A percentile compares a stretch with the other conserved stretches of the same genome.
phyloP scores from a whole-genome alignment of 257 asterid species.

The Echites panduratus region DNA sequence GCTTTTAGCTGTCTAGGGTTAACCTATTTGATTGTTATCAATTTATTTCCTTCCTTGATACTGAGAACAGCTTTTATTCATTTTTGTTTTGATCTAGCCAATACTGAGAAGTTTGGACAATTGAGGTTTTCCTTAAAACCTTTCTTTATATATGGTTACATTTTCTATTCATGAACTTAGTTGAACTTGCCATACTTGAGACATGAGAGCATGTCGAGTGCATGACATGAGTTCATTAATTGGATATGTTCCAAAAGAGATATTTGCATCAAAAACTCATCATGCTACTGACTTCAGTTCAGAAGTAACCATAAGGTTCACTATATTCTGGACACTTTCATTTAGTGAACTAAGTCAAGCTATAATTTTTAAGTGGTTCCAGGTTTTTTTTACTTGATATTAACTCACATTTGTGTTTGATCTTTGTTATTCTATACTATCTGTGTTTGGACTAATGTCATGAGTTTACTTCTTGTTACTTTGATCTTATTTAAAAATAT shows the following conservation, averaged over 20 bases:
- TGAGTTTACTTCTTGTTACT: neutral
- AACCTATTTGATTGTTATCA: slow-evolving; percentile 6
- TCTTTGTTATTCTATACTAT: neutral
- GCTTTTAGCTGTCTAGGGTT: neutral
- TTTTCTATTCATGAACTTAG: neutral
- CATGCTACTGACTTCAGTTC: neutral
- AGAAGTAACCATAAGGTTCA: neutral
- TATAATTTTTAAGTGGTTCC: neutral
- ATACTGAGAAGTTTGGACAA: neutral
- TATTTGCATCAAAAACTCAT: neutral
- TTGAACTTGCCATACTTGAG: neutral
- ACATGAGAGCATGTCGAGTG: neutral
- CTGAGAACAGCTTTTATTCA: neutral
- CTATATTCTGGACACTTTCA: neutral
- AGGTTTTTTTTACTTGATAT: neutral
- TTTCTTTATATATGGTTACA: neutral
- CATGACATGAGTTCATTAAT: neutral
- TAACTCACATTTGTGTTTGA: neutral
- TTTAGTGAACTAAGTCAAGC: neutral
- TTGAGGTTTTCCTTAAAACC: neutral
- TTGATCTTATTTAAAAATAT: slow-evolving; percentile 24
- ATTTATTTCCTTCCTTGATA: neutral
- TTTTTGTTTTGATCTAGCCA: neutral
- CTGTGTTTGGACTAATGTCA: neutral
- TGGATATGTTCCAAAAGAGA: neutral